phyloP scores from a whole-genome alignment of 1,139 yeast species.

The Sugiyamaella japonica region DNA sequence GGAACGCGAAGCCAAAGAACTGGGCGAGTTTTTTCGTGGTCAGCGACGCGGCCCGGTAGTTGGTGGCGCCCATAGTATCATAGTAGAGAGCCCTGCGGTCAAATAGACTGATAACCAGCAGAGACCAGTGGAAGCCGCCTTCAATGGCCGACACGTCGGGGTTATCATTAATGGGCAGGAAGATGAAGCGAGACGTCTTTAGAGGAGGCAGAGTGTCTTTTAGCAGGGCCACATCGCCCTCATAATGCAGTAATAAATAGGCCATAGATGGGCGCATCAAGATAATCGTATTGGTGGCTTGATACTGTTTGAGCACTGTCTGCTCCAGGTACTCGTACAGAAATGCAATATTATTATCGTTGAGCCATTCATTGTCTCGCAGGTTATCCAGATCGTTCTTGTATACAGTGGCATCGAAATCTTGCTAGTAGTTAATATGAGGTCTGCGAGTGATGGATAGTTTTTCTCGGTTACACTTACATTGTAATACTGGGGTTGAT shows the following conservation, averaged over 20 bases:
- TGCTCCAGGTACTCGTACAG: conserved; percentile 59
- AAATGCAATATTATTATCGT: conserved; percentile 67
- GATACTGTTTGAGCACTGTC: conserved; percentile 22
- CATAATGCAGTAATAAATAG: conserved; percentile 39
- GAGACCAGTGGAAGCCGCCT: conserved; percentile 61
- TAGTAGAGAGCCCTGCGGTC: conserved; percentile 46
- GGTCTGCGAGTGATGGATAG: not conserved
- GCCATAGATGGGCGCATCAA: conserved; percentile 47
- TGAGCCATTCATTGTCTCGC: conserved; percentile 65
- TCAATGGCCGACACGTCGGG: conserved; percentile 48
- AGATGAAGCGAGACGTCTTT: conserved; percentile 46
- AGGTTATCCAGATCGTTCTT: conserved; percentile 49
- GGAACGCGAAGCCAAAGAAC: conserved; percentile 32
- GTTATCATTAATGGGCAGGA: conserved; percentile 56
- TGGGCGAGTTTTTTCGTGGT: conserved; percentile 42
- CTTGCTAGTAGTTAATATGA: conserved; percentile 11
- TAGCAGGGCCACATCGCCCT: conserved; percentile 33
- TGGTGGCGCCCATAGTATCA: conserved; percentile 49
- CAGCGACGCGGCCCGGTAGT: conserved; percentile 42
- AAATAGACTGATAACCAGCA: conserved; percentile 46
- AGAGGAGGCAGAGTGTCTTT: conserved; percentile 48
- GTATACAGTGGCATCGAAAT: conserved; percentile 47
- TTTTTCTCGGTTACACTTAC: conserved; percentile 20
- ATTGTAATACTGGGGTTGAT: conserved; percentile 24
- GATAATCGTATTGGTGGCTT: conserved; percentile 28